Conservation (phyloP, 768 basidiomycete genomes). For the Suillus ampliporus region DNA sequence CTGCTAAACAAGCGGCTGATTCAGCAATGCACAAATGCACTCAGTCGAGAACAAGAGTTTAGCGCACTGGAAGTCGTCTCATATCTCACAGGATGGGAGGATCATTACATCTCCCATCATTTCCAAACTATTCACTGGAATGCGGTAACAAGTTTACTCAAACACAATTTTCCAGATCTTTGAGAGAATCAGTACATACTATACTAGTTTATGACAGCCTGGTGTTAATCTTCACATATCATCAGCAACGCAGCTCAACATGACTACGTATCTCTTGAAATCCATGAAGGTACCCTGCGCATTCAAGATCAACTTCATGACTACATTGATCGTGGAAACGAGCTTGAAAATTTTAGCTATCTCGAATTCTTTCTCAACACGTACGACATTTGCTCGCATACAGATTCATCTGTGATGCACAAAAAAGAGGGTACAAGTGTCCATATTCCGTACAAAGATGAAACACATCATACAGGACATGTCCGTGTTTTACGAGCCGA, state of each 20-base stretch:
- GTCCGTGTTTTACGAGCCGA: conserved; percentile 27
- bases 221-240: too few species aligned
- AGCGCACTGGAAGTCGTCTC: conserved; percentile 7
- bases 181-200: too few species aligned
- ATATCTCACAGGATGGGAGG: conserved; percentile 12
- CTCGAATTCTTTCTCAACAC: conserved; percentile 13
- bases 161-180: too few species aligned
- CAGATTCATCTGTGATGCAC: too few species aligned
- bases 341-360: neutral
- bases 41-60: conserved; percentile 11
- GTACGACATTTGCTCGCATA: neutral
- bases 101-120: conserved; percentile 10
- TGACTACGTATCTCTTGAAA: neutral
- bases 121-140: conserved; percentile 2
- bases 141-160: neutral
- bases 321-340: neutral
- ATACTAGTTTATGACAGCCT: too few species aligned
- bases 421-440: neutral
- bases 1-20: conserved; percentile 27
- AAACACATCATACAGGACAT: too few species aligned
- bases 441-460: neutral
- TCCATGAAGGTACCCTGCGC: neutral
- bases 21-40: conserved; percentile 36
- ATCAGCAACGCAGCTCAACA: too few species aligned
- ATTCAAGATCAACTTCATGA: neutral